These are phyloP conservation scores for Eragrostis curvula DNA, from an alignment of 176 grass and related monocot species.

Conservation along the genomic window DNA sequence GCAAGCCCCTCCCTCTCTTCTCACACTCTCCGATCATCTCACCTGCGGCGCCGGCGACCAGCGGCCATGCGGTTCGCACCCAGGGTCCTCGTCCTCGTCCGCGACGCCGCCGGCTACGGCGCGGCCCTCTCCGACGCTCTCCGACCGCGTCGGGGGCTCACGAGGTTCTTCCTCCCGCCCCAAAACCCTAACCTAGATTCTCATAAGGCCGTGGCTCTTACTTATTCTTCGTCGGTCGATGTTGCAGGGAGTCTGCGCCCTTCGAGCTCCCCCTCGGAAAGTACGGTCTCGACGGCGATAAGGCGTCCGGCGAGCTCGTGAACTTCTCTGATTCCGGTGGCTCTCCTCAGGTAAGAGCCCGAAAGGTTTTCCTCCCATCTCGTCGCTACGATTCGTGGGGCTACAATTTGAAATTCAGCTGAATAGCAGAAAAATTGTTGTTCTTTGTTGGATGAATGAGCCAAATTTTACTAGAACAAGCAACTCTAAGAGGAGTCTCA, in stretches of 20 bases:
- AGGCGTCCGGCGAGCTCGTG: slow-evolving; percentile 65
- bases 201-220: not conserved
- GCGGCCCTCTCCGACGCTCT: slow-evolving; percentile 58
- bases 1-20: too few species aligned
- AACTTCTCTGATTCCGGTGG: slow-evolving; percentile 64
- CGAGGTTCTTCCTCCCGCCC: slow-evolving; percentile 44
- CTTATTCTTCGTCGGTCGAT: slow-evolving; percentile 7
- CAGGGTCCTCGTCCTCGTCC: slow-evolving; percentile 62
- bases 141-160: slow-evolving; percentile 43
- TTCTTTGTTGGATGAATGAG: not conserved
- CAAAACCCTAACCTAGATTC: slow-evolving; percentile 38
- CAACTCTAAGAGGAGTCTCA: not conserved
- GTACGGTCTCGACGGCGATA: slow-evolving; percentile 48
- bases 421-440: not conserved
- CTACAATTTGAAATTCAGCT: not conserved
- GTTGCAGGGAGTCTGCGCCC: slow-evolving; percentile 56
- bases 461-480: not conserved
- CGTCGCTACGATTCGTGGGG: not conserved
- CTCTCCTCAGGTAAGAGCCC: slow-evolving; percentile 54
- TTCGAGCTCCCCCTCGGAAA: slow-evolving; percentile 64
- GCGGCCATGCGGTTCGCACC: slow-evolving; percentile 61
- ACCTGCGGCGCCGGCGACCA: slow-evolving; percentile 18
- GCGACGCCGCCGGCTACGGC: slow-evolving; percentile 63
- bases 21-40: slow-evolving; percentile 5
- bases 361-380: not conserved